Evolutionary conservation across 164 flowering plant species (phyloP).

Genomic region (Warburgia ugandensis): DNA sequence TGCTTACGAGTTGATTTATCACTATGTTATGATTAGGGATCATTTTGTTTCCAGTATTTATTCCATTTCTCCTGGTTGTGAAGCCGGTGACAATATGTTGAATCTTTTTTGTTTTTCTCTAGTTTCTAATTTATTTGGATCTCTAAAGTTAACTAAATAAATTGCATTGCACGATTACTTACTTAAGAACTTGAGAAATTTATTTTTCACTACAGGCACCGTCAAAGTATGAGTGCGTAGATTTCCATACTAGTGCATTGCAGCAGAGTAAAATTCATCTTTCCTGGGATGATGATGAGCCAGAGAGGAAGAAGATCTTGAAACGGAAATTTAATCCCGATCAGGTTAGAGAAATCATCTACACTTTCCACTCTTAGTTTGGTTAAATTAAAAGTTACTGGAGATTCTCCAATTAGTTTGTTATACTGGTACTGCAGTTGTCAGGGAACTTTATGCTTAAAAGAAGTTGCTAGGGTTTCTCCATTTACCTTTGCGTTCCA

Average conservation of each 20-base stretch:
- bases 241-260: slow-evolving; percentile 71
- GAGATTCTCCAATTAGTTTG: neutral
- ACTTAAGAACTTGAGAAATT: too few species aligned
- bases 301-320: slow-evolving; percentile 59
- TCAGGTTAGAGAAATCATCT: slow-evolving; percentile 43
- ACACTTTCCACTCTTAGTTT: neutral
- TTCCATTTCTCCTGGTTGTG: too few species aligned
- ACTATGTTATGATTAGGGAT: too few species aligned
- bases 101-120: neutral
- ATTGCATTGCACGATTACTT: neutral
- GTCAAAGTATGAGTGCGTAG: slow-evolving; percentile 49
- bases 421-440: too few species aligned
- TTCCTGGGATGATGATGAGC: slow-evolving; percentile 97
- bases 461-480: too few species aligned
- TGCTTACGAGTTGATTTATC: too few species aligned
- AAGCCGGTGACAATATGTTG: too few species aligned
- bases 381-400: slow-evolving; percentile 1
- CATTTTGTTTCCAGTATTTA: too few species aligned
- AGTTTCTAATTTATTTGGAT: neutral
- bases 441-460: too few species aligned
- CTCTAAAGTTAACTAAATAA: too few species aligned
- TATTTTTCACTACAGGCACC: slow-evolving; percentile 49
- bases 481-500: too few species aligned
- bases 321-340: slow-evolving; percentile 57
- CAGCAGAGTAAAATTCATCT: slow-evolving; percentile 61